phyloP scores from a whole-genome alignment of 163 green algal species.

The Scenedesmus sp. region DNA sequence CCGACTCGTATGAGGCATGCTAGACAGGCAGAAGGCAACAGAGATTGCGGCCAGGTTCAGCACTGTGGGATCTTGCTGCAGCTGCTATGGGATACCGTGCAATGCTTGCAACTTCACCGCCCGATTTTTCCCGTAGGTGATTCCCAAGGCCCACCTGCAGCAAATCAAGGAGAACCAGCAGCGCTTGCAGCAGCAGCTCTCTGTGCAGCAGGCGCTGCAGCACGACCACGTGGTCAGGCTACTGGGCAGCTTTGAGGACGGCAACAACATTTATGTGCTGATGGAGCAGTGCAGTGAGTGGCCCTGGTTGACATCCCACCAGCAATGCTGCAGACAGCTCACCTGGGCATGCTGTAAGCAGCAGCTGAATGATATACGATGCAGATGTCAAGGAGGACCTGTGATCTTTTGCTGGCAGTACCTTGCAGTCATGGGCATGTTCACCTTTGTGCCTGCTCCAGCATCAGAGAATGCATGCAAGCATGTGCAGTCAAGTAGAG shows the following conservation, averaged over 20 bases:
- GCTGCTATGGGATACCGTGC: background rate
- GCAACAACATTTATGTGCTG: constrained; percentile 27
- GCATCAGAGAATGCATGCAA: background rate
- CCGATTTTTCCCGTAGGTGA: constrained; percentile 11
- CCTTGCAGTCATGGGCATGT: background rate
- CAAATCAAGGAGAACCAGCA: constrained; percentile 10
- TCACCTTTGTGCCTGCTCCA: background rate
- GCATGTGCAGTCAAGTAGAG: background rate
- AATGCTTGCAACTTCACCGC: background rate
- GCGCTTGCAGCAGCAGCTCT: background rate
- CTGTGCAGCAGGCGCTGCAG: background rate
- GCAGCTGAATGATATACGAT: background rate
- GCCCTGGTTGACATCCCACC: background rate
- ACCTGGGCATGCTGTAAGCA: background rate
- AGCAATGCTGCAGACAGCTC: background rate
- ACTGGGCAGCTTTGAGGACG: background rate
- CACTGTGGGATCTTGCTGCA: too few relatives aligned
- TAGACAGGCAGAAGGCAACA: too few relatives aligned
- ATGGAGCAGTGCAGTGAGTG: constrained; percentile 41
- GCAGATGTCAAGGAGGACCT: background rate
- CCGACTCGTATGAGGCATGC: too few relatives aligned
- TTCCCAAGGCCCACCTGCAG: background rate
- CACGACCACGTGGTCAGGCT: constrained; percentile 3
- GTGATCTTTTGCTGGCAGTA: background rate
- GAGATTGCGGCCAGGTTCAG: too few relatives aligned